These are phyloP conservation scores for Penicillium subrubescens DNA, from an alignment of 495 filamentous ascomycete genomes.

Conservation along the genomic window DNA sequence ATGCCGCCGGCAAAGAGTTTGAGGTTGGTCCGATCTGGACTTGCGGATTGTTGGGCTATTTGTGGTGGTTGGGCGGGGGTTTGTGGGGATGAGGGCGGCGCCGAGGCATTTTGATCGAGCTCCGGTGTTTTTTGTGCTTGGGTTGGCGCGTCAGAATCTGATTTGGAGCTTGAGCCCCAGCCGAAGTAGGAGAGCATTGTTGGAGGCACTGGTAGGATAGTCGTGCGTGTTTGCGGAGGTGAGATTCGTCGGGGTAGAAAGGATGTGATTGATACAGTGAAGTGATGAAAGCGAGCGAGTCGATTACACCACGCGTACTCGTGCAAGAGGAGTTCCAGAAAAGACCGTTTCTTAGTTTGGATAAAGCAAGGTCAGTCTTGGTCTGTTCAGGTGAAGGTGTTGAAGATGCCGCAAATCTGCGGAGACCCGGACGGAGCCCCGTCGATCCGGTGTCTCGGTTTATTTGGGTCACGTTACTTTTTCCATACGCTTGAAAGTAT, in stretches of 20 bases:
- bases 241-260: not conserved
- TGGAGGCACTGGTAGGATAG: not conserved
- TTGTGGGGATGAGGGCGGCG: constrained; percentile 6
- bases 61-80: constrained; percentile 18
- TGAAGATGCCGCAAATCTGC: constrained; percentile 11
- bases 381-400: not conserved
- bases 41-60: constrained; percentile 16
- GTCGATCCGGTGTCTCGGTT: constrained; percentile 5
- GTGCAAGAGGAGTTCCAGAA: not conserved
- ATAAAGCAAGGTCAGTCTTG: not conserved
- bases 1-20: constrained; percentile 71
- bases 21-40: constrained; percentile 33
- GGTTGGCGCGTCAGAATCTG: constrained; percentile 10
- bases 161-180: constrained; percentile 34
- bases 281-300: not conserved
- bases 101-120: constrained; percentile 1
- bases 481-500: too few relatives aligned
- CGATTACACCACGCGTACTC: not conserved
- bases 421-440: constrained; percentile 14
- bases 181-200: constrained; percentile 33
- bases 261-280: not conserved
- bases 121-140: constrained; percentile 11
- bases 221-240: not conserved
- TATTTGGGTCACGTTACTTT: too few relatives aligned
- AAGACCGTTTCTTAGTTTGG: not conserved